Base-by-base conservation (phyloP, 305 asterid species). In the Fraxinus sp. region DNA sequence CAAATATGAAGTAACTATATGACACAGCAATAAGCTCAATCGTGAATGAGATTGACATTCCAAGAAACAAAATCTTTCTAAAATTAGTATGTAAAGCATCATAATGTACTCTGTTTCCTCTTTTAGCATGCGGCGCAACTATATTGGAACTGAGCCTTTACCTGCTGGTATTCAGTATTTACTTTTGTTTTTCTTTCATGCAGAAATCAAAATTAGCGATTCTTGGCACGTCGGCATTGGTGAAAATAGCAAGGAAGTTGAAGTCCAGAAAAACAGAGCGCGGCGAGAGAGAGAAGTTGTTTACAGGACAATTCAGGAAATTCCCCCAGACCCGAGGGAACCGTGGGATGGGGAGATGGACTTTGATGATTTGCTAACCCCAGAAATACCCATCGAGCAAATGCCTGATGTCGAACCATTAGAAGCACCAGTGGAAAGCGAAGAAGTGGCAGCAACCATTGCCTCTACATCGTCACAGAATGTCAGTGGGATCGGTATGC, bases 301-400 rank as follows among this genome's bases (percentile, higher is more conserved):
- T 79, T 95, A 93, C 90, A 89, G 91, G 87, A 77, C 90, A 77
- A 20, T 66, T 75, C 97, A 85, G 74, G 98, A 96, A 83, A 92
- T 95, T 77, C 98, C 98, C 1, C 82, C 88, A 11, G 76, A 96
- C 84, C 98, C 99, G 20, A 88, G 91, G 78, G 98, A 92, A 84
- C 99, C 99, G 6, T 96, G 99, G 99, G 99, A 96, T 89, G 91
- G 83, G 30, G 99, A 96, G 89, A 95, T 95, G 92, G 98, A 93
- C 86, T 90, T 90, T 33, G 99, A 96, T 30, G 99, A 96, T 84
- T 82, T 97, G 14, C 82, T 96, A 84, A 96, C 98, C 75, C 91
- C 93, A 0, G 88, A 89, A 87, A 90, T 96, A 82, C 98, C 98
- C 4, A 84, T 84, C n/a, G 97, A 91, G 78, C 99, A 92, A 86